These are phyloP conservation scores for Podila clonocystis DNA, from an alignment of 192 early-diverging fungal genomes.

Conservation along the genomic window DNA sequence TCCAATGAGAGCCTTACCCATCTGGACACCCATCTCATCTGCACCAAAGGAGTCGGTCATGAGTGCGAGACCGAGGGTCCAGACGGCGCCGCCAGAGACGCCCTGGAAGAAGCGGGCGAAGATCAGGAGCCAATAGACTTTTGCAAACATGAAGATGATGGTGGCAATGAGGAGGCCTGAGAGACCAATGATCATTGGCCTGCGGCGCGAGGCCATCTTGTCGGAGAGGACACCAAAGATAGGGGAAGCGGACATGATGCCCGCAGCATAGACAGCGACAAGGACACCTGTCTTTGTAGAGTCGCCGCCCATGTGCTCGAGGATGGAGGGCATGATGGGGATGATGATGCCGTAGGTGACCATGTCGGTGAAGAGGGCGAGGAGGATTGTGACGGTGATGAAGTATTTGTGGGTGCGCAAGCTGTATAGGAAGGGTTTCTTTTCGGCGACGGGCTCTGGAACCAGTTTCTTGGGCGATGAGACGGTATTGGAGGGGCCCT, in stretches of 20 bases:
- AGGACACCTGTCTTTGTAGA: constrained; percentile 71
- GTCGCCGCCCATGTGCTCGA: constrained; percentile 67
- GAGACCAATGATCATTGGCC: constrained; percentile 79
- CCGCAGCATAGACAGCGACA: constrained; percentile 68
- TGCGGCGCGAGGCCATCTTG: constrained; percentile 66
- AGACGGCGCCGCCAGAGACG: constrained; percentile 75
- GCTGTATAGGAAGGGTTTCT: constrained; percentile 27
- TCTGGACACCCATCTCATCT: constrained; percentile 67
- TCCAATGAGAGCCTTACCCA: constrained; percentile 75
- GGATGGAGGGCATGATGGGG: constrained; percentile 73
- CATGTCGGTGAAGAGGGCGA: constrained; percentile 46
- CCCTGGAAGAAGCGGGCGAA: constrained; percentile 79
- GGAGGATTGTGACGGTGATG: constrained; percentile 45
- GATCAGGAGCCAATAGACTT: constrained; percentile 70
- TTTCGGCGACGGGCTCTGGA: background rate
- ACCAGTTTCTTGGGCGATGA: background rate
- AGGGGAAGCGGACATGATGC: constrained; percentile 69
- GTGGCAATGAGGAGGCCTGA: constrained; percentile 67
- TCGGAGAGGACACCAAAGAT: constrained; percentile 77
- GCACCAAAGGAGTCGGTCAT: constrained; percentile 74
- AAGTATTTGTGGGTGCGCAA: constrained; percentile 36
- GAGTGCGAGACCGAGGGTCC: constrained; percentile 76
- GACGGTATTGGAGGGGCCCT: background rate
- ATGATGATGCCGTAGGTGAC: constrained; percentile 78
- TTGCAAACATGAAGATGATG: constrained; percentile 69